phyloP scores from a whole-genome alignment of 495 filamentous ascomycete genomes.

The Lophiostoma macrostomum region DNA sequence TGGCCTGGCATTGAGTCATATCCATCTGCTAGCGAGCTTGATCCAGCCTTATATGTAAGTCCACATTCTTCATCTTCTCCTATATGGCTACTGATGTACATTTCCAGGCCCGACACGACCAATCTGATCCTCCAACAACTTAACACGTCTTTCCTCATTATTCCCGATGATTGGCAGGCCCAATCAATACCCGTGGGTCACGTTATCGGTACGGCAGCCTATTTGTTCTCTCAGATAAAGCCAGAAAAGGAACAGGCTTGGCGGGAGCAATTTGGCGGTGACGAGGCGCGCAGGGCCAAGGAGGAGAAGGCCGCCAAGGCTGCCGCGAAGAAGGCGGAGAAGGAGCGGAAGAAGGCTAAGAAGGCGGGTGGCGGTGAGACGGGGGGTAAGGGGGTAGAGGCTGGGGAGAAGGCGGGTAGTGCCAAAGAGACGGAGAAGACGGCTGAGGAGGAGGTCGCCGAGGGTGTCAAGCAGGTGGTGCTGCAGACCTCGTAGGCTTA shows the following conservation, averaged over 20 bases:
- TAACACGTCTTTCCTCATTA: conserved; percentile 57
- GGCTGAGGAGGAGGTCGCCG: conserved; percentile 42
- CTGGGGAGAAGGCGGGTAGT: conserved; percentile 2
- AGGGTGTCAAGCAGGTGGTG: conserved; percentile 42
- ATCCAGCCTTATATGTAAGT: conserved; percentile 71
- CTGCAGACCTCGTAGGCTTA: conserved; percentile 17
- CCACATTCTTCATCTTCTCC: not conserved
- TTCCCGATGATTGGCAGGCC: conserved; percentile 70
- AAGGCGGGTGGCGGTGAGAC: conserved; percentile 56
- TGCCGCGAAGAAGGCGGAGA: conserved; percentile 54
- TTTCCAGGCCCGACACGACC: conserved; percentile 54
- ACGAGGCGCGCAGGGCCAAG: conserved; percentile 59
- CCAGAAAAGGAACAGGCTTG: conserved; percentile 79
- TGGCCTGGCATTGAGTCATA: conserved; percentile 71
- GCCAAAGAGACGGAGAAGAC: conserved; percentile 21
- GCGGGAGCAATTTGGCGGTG: conserved; percentile 76
- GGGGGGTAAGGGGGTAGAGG: conserved; percentile 38
- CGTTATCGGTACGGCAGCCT: conserved; percentile 74
- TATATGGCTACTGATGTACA: not conserved
- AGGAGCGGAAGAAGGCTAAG: conserved; percentile 58
- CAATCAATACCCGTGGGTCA: conserved; percentile 65
- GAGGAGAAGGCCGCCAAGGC: conserved; percentile 57
- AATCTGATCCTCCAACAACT: conserved; percentile 73
- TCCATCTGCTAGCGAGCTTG: conserved; percentile 74
- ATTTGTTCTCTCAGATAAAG: conserved; percentile 82